Evolutionary conservation across 192 early-diverging fungal genomes (phyloP), one percentile per base, ranked within the genome.

Genomic region (Linnemannia schmuckeri): DNA sequence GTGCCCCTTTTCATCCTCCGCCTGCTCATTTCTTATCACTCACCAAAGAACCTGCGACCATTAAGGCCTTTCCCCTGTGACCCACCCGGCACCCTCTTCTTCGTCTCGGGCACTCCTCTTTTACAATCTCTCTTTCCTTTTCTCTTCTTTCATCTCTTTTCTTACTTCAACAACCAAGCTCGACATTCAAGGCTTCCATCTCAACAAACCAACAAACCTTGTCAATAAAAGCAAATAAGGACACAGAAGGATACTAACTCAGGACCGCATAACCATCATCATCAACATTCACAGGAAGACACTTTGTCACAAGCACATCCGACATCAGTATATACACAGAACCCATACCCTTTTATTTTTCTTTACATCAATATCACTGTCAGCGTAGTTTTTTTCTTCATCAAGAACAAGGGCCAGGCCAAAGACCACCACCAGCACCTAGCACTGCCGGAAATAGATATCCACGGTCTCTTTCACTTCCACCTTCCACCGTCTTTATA

Each of bases 101-200:
- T 40, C 7, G 52, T 18, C 41, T 66, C 15, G 49, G 18, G 1
- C 17, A 15, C 20, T 20, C 18, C 49, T 52, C 49, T 52, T 52
- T 52, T 18, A 52, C 5, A 4, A 8, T 80, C 54, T 46, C 30
- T 55, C 27, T 80, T 71, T 80, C 55, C 40, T 40, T 49, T 49
- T 41, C 37, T 27, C 69, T 33, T 70, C 35, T 55, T 12, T 18
- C 46, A n/a, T 55, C 70, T 15, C 24, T 79, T 49, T n/a, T 44
- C 30, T 37, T 52, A 8, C 72, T 2, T 37, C 37, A 12, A 10
- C 72, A n/a, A 33, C n/a, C 76, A n/a, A 40, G 2, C 8, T 72
- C 33, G 27, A 13, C 70, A 41, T 55, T 41, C 49, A 52, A 52
- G 49, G 0, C 17, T 52, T 17, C 6, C 49, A 52, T 52, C 49